Evolutionary conservation across 2,329 filamentous ascomycete genomes (phyloP).

Genomic region (Bertia moriformis): DNA sequence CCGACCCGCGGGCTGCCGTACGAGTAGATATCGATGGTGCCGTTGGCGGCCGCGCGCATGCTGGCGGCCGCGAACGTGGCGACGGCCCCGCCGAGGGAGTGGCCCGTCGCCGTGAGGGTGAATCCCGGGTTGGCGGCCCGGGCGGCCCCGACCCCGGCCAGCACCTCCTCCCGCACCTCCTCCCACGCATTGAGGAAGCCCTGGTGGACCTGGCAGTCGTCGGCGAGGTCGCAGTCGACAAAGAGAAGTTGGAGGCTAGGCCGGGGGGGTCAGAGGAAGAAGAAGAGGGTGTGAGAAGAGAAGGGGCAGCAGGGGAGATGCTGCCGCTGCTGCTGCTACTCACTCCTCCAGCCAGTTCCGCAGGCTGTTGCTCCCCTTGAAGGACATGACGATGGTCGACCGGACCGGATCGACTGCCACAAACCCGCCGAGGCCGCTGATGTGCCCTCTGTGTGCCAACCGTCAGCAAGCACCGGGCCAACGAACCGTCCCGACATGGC

Average conservation of each 20-base stretch:
- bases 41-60: constrained; percentile 30
- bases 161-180: constrained; percentile 28
- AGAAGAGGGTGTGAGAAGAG: constrained; percentile 10
- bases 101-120: constrained; percentile 44
- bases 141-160: constrained; percentile 27
- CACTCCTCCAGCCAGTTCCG: constrained; percentile 46
- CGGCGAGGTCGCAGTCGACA: constrained; percentile 18
- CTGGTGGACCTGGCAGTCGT: constrained; percentile 32
- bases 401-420: constrained; percentile 31
- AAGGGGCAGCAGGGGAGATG: not conserved
- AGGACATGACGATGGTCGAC: constrained; percentile 39
- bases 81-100: constrained; percentile 55
- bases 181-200: constrained; percentile 47
- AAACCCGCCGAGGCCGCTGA: constrained; percentile 32
- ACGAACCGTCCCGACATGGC: not conserved
- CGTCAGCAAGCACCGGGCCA: constrained; percentile 12
- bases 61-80: constrained; percentile 43
- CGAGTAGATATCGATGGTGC: constrained; percentile 40
- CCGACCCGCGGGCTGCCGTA: constrained; percentile 56
- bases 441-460: no score
- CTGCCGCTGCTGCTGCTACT: no score
- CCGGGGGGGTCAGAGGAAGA: constrained; percentile 4
- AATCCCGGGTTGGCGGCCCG: constrained; percentile 30
- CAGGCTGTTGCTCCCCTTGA: constrained; percentile 42
- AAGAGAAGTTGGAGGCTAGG: constrained; percentile 23